These are phyloP conservation scores for Leccinum barrowsii DNA, from an alignment of 768 basidiomycete genomes.

Conservation along the genomic window DNA sequence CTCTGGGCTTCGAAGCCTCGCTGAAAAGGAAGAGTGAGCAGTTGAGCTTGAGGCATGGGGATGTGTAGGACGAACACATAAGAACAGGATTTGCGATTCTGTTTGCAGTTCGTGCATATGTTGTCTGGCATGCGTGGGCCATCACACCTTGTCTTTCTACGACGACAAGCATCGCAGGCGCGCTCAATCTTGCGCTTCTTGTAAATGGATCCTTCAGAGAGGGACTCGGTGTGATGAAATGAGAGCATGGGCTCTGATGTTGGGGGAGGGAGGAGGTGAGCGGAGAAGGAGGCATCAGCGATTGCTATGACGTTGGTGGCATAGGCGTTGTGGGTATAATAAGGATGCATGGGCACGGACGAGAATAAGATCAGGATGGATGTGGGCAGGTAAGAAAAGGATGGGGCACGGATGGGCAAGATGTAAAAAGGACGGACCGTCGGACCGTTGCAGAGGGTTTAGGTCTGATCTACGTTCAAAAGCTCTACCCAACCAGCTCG, in stretches of 20 bases:
- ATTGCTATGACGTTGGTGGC: conserved; percentile 29
- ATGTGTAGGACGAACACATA: conserved; percentile 46
- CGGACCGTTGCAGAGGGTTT: background rate
- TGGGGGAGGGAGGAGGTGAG: background rate
- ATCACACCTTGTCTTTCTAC: conserved; percentile 60
- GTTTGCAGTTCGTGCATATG: conserved; percentile 56
- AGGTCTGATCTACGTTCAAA: background rate
- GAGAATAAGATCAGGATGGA: background rate
- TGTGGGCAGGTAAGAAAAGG: background rate
- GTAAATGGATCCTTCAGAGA: conserved; percentile 18
- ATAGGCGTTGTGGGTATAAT: conserved; percentile 12
- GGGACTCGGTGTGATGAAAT: background rate
- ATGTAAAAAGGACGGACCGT: background rate
- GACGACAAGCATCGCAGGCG: conserved; percentile 58
- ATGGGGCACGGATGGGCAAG: background rate
- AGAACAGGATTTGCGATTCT: conserved; percentile 50
- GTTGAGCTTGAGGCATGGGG: background rate
- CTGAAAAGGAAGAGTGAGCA: conserved; percentile 28
- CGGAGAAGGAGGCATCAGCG: conserved; percentile 12
- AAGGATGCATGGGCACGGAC: conserved; percentile 19
- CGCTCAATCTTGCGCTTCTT: conserved; percentile 49
- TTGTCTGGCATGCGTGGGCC: conserved; percentile 49
- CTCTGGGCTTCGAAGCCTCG: conserved; percentile 63
- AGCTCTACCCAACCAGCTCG: background rate
- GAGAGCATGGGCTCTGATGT: conserved; percentile 10